Base-by-base conservation (phyloP, 2,329 filamentous ascomycete genomes). In the Endocalyx cinctus region DNA sequence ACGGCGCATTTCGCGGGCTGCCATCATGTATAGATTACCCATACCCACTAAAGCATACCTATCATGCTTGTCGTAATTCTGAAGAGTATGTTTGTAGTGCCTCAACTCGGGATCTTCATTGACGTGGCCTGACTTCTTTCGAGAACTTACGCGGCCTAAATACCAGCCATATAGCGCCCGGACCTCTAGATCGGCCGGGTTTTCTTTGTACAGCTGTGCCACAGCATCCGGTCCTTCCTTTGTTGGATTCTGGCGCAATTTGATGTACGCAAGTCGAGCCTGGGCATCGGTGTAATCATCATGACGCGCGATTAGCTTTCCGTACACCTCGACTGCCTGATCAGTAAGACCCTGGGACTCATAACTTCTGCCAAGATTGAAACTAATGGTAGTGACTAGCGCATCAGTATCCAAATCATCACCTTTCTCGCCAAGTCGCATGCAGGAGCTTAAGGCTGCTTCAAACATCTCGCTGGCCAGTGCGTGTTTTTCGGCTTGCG, bases 111-210 rank as follows among this genome's bases (percentile, higher is more conserved):
- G 80, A 54, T 98, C 94, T 53, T 97, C 89, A 12, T 79, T 79
- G 39, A 96, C 74, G 53, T 92, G 90, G 32, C 77, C 67, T 4
- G 82, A 80, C 37, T 83, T 77, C 64, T 92, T 95, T 60, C 90
- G 88, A 10, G 85, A 82, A 47, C 77, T 70, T 12, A 77, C 69
- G 55, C 87, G 88, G 58, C 88, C 88, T 17, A 95, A 72, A 57
- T 94, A 97, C 89, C 90, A 98, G 6, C 90, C 92, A 49, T 95
- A 96, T 26, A 98, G 67, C 6, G 89, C 83, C 25, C 92, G 84
- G 15, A 97, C 87, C 57, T 98, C 92, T 4, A 97, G 72, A 48
- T 98, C 92, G 34, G 78, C 74, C 5, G 85, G 80, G 42, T 94
- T 86, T 10, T 83, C 79, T 43, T 94, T 82, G 59, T 94, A 92